phyloP scores from a whole-genome alignment of 139 green algal genomes.

The Chloropicon primus region DNA sequence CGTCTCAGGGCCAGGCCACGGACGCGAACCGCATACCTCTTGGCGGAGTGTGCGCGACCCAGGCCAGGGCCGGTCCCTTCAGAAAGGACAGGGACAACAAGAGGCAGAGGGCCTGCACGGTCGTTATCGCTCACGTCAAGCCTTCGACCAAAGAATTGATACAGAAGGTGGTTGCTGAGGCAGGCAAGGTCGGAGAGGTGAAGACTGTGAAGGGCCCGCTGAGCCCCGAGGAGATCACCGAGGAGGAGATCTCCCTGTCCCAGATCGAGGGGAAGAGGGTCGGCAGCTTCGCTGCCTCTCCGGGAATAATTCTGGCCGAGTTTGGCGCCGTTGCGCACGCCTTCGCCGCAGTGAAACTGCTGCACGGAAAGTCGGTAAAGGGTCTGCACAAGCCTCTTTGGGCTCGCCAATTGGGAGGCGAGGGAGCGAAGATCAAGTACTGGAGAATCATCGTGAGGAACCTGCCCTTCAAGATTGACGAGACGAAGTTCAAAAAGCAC shows the following conservation, averaged over 20 bases:
- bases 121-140: neutral
- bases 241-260: neutral
- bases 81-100: neutral
- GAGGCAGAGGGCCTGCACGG: neutral
- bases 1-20: neutral
- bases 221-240: neutral
- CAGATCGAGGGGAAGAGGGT: neutral
- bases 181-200: neutral
- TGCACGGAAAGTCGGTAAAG: conserved; percentile 39
- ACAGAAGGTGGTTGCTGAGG: neutral
- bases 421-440: conserved; percentile 68
- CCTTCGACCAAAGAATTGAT: neutral
- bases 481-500: conserved; percentile 29
- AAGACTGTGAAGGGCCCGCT: neutral
- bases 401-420: conserved; percentile 44
- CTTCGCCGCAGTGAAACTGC: conserved; percentile 43
- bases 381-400: conserved; percentile 5
- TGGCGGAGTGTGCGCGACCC: too few species aligned
- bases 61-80: neutral
- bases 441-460: conserved; percentile 88
- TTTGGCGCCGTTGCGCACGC: conserved; percentile 38
- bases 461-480: conserved; percentile 63
- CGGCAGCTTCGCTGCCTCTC: neutral
- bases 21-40: neutral
- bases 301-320: neutral